A percentile compares a stretch with the other conserved stretches of the same genome.
phyloP scores from a whole-genome alignment of 768 basidiomycete species.

The Mrakia hoshinonis region DNA sequence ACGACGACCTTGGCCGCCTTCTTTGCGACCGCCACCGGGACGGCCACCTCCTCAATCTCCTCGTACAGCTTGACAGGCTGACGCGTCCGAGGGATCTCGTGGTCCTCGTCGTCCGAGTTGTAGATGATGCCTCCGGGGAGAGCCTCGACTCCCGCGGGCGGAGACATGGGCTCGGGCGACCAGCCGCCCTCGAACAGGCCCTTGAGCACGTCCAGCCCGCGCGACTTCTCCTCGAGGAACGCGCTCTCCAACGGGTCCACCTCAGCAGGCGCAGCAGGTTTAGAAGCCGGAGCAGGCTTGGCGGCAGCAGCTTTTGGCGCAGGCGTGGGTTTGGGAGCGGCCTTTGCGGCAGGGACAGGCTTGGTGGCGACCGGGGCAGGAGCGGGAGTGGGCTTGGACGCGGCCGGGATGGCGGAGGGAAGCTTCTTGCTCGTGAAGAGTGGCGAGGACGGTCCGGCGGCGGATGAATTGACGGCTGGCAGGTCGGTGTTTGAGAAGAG shows the following conservation, averaged over 20 bases:
- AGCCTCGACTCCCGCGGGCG: not conserved
- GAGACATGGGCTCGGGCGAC: slow-evolving; percentile 10
- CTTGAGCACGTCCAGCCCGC: slow-evolving; percentile 23
- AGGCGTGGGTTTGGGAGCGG: not conserved
- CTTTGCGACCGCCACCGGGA: no score
- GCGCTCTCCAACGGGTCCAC: slow-evolving; percentile 1
- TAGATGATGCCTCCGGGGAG: slow-evolving; percentile 10
- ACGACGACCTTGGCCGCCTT: not conserved
- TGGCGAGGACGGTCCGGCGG: not conserved
- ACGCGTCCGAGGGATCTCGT: not conserved
- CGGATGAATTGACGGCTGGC: not conserved
- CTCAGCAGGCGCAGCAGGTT: not conserved
- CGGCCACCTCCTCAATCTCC: not conserved
- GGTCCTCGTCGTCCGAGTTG: slow-evolving; percentile 3
- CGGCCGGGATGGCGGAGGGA: not conserved
- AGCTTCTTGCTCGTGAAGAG: slow-evolving; percentile 4
- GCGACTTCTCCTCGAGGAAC: slow-evolving; percentile 15
- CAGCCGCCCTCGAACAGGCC: slow-evolving; percentile 10
- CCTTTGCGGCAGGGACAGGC: not conserved
- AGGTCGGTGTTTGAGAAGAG: slow-evolving; percentile 4
- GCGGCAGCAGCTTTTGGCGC: not conserved
- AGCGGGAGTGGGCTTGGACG: not conserved
- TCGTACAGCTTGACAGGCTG: not conserved
- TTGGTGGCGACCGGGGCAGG: not conserved
- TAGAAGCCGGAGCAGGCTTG: not conserved